A percentile compares a stretch with the other conserved stretches of the same genome.
Conservation (phyloP, 495 filamentous ascomycete species). For the Lasiosphaeriaceae sp. region DNA sequence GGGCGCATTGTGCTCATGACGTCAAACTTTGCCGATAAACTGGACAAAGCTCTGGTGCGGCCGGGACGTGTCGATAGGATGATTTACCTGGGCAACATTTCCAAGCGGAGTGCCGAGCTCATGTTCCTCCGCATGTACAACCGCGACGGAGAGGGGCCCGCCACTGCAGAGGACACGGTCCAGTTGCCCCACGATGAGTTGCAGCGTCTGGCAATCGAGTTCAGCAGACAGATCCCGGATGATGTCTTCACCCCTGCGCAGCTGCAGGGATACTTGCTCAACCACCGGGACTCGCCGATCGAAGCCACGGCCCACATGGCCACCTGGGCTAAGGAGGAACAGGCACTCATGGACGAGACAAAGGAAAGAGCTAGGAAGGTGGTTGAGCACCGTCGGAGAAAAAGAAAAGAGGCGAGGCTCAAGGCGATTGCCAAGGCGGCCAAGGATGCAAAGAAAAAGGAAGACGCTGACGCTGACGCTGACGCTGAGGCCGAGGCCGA, state of each 20-base stretch:
- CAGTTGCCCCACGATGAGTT: conserved; percentile 26
- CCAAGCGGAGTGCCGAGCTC: conserved; percentile 35
- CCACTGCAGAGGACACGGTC: conserved; percentile 7
- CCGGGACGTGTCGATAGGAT: conserved; percentile 67
- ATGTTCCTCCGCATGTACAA: conserved; percentile 52
- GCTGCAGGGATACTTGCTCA: conserved; percentile 61
- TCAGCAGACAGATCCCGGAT: conserved; percentile 48
- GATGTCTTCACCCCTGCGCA: conserved; percentile 61
- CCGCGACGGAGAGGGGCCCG: conserved; percentile 17
- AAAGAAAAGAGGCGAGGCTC: conserved; percentile 5
- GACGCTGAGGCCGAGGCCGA: not conserved
- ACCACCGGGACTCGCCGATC: conserved; percentile 49
- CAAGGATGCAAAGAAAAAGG: not conserved
- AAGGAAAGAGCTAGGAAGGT: conserved; percentile 15
- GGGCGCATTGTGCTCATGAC: conserved; percentile 75
- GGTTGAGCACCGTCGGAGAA: conserved; percentile 16
- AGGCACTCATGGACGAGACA: conserved; percentile 17
- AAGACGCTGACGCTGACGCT: not conserved
- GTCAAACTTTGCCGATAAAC: conserved; percentile 62
- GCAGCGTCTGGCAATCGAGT: conserved; percentile 44
- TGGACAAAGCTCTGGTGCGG: conserved; percentile 64
- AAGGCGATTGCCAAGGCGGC: conserved; percentile 5
- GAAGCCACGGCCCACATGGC: conserved; percentile 42
- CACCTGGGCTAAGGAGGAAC: conserved; percentile 44
- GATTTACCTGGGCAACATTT: conserved; percentile 54